Conservation (phyloP, 345 rosid species). For the Populus simonii region DNA sequence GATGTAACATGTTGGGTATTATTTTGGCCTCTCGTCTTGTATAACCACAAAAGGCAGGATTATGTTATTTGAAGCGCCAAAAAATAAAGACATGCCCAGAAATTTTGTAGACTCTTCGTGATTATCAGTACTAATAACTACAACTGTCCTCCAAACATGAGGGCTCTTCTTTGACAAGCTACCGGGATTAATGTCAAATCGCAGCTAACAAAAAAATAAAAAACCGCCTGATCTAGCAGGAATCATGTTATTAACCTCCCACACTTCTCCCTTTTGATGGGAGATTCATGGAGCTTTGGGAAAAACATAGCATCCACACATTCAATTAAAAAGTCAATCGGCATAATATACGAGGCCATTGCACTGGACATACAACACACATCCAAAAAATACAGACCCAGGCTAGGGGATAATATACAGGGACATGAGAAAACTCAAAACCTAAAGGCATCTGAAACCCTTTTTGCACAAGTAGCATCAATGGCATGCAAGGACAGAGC, state of each 20-base stretch:
- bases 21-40: not conserved
- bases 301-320: not conserved
- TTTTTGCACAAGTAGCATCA: not conserved
- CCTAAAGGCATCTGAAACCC: not conserved
- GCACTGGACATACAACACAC: not conserved
- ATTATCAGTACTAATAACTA: not conserved
- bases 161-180: not conserved
- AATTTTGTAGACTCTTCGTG: not conserved
- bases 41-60: not conserved
- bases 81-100: not conserved
- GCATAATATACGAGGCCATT: too few species aligned
- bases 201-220: not conserved
- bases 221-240: not conserved
- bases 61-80: not conserved
- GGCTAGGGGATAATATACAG: not conserved
- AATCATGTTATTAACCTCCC: not conserved
- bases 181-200: not conserved
- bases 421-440: not conserved
- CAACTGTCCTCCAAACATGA: not conserved
- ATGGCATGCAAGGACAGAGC: too few species aligned
- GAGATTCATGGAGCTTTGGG: not conserved
- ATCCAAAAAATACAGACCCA: not conserved
- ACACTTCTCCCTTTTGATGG: not conserved
- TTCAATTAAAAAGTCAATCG: not conserved
- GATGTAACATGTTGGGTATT: not conserved